Base-by-base conservation (phyloP, 306 rosid genomes). In the Cyclanthera cordifolia region DNA sequence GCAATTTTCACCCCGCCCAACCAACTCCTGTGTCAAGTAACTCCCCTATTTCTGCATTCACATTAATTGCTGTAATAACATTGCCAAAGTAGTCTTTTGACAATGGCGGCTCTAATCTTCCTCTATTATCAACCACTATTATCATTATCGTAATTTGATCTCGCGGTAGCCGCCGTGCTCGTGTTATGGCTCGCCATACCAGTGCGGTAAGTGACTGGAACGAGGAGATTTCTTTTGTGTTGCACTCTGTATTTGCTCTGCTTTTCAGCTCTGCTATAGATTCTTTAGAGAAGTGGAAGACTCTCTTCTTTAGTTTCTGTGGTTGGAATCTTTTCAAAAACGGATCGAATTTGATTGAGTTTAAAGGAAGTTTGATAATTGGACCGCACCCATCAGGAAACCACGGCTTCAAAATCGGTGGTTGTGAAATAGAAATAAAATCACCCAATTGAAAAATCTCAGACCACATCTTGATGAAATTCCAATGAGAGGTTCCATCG, bases 391-490 rank as follows among this genome's bases (percentile, higher is more conserved):
- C 90, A 8, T 81, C 72, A 0, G 86, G 92, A 64, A 87, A 87
- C 85, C 85, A 83, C 3, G 77, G 80, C n/a, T 80, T 24, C 9
- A 73, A 72, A 25, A 81, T 45, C 0, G 93, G 93, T 0, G 58
- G 77, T 8, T 48, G 72, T 1, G 83, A 74, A 56, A 86, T 43
- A 23, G 70, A 21, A 19, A 30, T 2, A 0, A 23, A 4, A 12
- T 37, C 15, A 13, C 25, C 80, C 4, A 53, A 73, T 71, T 49
- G 80, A 52, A 90, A 86, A 10, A 90, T 81, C 53, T 88, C 76
- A 8, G 95, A 88, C 85, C 81, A 82, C 2, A 73, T n/a, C 10
- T 83, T 88, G 23, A 82, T 80, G 83, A 88, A 86, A 53, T 71
- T 71, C 97, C 88, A 90, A 55, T 46, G 45, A 25, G 54, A 24